Evolutionary conservation across 495 filamentous ascomycete species (phyloP), one percentile per base, ranked within the genome.

Genomic region (Penicillium flavigenum): DNA sequence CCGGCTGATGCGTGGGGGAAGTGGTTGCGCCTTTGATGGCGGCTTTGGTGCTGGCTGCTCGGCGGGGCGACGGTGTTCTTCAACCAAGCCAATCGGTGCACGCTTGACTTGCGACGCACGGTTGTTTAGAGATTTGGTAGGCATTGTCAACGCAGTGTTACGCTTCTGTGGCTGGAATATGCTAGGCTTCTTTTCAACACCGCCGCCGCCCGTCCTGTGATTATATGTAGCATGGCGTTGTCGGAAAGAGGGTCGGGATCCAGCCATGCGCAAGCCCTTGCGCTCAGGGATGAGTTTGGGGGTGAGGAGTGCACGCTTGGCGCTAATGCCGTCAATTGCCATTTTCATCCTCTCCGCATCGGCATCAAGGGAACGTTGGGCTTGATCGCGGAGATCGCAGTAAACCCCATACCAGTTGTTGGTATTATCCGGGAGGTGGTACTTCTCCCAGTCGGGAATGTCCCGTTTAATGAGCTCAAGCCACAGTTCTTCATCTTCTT

Each of bases 351-450:
- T 68, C 46, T 77, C 73, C 10, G 79, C 73, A 57, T 84, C 79
- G 46, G 75, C 67, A 17, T 80, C 73, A 10, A 81, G 69, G 19
- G 76, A 74, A 42, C 69, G 72, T 57, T 80, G 68, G 9, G 74
- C 72, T 46, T 78, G 72, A 38, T 71, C 67, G 16, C 60, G 59
- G 19, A 83, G 70, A 49, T 79, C 77, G 58, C 71, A 71, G 67
- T 92, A 91, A 10, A 88, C 67, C 39, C 86, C 81, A 55, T 83
- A 82, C 86, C 87, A 90, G 41, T 78, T 79, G 12, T 75, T 70
- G 0, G 82, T 75, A 51, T 85, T 72, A 45, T 77, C 72, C 12
- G 86, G 88, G 19, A 81, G 53, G 29, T 81, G 77, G 48, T 78
- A 78, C 62, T 82, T 64, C 8, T 84, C 68, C 80, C 83, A 88